Base-by-base conservation (phyloP, 331 rosid genomes). In the Acacia pycnantha region DNA sequence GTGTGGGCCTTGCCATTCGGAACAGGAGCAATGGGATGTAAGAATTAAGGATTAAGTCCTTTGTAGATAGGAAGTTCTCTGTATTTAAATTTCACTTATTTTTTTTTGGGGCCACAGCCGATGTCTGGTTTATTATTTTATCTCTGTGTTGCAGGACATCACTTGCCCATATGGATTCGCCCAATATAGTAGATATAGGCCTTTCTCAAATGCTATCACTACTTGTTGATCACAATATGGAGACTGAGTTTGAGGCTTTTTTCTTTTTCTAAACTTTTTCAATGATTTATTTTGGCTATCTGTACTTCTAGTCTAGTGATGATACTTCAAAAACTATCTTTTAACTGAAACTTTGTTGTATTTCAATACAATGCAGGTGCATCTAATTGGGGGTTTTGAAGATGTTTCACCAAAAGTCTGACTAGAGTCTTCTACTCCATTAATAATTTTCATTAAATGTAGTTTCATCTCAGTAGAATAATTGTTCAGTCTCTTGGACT, bases 81-180 rank as follows among this genome's bases (percentile, higher is more conserved):
- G 33, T 80, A 72, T 73, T 31, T 56, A 41, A 56, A 43, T 43
- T 53, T 83, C 40, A 8, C 3, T 18, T 14, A 8, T 40, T 40
- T 74, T 56, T 56, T 56, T 53, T 53, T 1, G 2, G 11, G 11
- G 61, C 26, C 26, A 53, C 61, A 21, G 61, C 61, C 26, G 7
- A 31, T 51, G 50, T 62, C 19, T 84, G 48, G 54, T 73, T 67
- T 76, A 59, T 75, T 81, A 27, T 76, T 73, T 82, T 54, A 73
- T 47, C 82, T 85, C 77, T 59, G 43, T 31, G 43, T 35, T 56
- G 77, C 90, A 91, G 97, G 93, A 88, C 87, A 14, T 90, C 98
- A 8, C 87, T 95, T 84, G 89, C 94, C 0, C 99, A 93, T 88
- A 78, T 95, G 91, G 99, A 93, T 87, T 95, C 94, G 64, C 96